phyloP scores from a whole-genome alignment of 192 early-diverging fungal genomes.

The Phycomyces nitens region DNA sequence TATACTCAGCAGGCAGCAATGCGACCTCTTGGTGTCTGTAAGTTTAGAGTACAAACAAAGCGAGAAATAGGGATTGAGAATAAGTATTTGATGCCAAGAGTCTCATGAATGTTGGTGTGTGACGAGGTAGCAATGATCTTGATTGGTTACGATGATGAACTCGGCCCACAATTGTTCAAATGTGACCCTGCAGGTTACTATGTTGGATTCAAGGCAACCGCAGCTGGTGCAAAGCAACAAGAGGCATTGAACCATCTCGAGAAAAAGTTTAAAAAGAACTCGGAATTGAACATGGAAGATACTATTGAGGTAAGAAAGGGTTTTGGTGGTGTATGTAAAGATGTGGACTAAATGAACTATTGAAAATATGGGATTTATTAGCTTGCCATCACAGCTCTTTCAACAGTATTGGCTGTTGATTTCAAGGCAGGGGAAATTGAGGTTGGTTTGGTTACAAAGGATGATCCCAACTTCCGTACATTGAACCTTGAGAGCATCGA shows the following conservation, averaged over 20 bases:
- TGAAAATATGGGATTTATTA: conserved; percentile 21
- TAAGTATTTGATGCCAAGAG: too few species aligned
- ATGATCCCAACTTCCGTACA: conserved; percentile 72
- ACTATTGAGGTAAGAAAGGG: conserved; percentile 75
- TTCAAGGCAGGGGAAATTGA: conserved; percentile 98
- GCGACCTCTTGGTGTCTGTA: conserved; percentile 94
- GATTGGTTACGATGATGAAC: conserved; percentile 94
- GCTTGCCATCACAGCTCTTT: conserved; percentile 93
- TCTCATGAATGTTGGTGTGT: too few species aligned
- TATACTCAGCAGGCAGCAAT: conserved; percentile 99
- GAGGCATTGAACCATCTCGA: conserved; percentile 95
- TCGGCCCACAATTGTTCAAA: conserved; percentile 96
- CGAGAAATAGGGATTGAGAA: not conserved
- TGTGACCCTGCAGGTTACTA: conserved; percentile 98
- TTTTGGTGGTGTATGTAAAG: not conserved
- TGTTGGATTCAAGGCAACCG: conserved; percentile 94
- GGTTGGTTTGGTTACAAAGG: conserved; percentile 81
- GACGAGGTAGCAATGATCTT: conserved; percentile 82
- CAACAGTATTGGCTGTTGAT: conserved; percentile 86
- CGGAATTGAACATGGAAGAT: conserved; percentile 74
- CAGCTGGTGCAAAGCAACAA: conserved; percentile 92
- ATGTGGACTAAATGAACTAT: not conserved
- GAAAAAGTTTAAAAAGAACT: conserved; percentile 96
- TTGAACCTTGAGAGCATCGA: conserved; percentile 85
- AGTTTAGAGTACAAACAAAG: conserved; percentile 30